Conservation (phyloP, 371 early-diverging fungal species). For the Mortierella sp. region DNA sequence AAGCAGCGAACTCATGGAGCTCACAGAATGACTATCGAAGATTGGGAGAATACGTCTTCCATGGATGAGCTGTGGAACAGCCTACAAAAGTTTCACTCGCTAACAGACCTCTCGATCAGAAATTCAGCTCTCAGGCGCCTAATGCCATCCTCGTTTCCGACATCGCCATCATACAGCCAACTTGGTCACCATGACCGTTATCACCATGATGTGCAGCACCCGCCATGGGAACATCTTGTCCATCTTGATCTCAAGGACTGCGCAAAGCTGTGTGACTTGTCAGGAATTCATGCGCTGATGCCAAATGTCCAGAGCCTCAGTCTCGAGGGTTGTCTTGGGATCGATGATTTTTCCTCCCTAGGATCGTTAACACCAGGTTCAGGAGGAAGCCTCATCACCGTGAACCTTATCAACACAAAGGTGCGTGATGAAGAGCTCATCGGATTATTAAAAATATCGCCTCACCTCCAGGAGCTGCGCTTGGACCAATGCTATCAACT, state of each 20-base stretch:
- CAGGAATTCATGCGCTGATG: constrained; percentile 11
- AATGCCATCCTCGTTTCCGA: background rate
- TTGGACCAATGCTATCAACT: constrained; percentile 45
- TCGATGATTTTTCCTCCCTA: constrained; percentile 26
- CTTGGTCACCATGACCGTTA: too few relatives aligned
- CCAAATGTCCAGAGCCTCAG: constrained; percentile 20
- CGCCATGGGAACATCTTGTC: constrained; percentile 9
- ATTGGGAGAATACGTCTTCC: constrained; percentile 13
- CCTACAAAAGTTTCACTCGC: background rate
- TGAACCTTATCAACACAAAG: constrained; percentile 23
- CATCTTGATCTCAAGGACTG: constrained; percentile 28
- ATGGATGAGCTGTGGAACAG: constrained; percentile 2
- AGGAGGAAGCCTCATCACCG: background rate
- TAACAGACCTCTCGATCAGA: constrained; percentile 10
- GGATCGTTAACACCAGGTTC: background rate
- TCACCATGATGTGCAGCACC: background rate
- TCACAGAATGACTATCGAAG: constrained; percentile 7
- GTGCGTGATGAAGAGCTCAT: constrained; percentile 30
- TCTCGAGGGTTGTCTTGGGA: constrained; percentile 19
- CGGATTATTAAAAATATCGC: constrained; percentile 17
- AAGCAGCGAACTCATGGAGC: background rate
- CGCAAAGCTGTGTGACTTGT: constrained; percentile 12
- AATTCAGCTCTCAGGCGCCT: constrained; percentile 8
- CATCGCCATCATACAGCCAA: too few relatives aligned
- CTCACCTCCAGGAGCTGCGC: constrained; percentile 30